Conservation (phyloP, 331 rosid species). For the Prunus yedoensis region DNA sequence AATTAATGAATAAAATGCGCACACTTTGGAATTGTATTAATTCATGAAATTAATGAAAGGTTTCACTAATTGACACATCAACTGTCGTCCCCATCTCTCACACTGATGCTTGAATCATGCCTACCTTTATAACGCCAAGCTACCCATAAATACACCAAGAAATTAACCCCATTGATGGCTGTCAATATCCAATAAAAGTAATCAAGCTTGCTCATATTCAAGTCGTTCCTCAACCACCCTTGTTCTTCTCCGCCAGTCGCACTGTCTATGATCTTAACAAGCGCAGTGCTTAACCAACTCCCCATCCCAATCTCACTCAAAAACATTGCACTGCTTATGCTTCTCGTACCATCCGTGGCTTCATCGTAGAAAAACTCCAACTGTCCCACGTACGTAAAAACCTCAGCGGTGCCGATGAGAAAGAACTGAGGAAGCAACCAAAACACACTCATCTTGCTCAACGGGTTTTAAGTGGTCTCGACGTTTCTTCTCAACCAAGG, state of each 20-base stretch:
- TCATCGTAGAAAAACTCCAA: conserved; percentile 58
- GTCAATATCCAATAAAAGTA: conserved; percentile 52
- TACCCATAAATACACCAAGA: conserved; percentile 36
- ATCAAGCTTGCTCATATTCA: conserved; percentile 43
- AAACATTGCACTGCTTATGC: conserved; percentile 58
- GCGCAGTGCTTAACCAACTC: conserved; percentile 52
- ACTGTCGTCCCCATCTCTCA: conserved; percentile 11
- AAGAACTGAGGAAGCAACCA: conserved; percentile 58
- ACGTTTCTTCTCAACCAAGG: conserved; percentile 40
- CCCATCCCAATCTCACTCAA: conserved; percentile 56
- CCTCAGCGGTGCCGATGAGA: conserved; percentile 46
- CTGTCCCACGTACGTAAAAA: conserved; percentile 58
- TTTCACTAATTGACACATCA: not conserved
- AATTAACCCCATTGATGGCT: conserved; percentile 37
- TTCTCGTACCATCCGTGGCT: conserved; percentile 58
- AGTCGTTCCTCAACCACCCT: conserved; percentile 53
- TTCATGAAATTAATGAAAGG: too few species aligned
- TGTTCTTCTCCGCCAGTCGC: conserved; percentile 35
- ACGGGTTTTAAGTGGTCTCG: conserved; percentile 16
- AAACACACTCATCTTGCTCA: conserved; percentile 37
- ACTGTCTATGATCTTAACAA: conserved; percentile 37
- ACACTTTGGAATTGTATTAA: not conserved
- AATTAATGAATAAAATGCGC: not conserved
- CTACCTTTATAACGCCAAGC: conserved; percentile 35
- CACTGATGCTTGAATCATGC: not conserved